A percentile compares a stretch with the other conserved stretches of the same genome.
Conservation (phyloP, 1,284 basidiomycete genomes). For the Fomitopsis palustris region DNA sequence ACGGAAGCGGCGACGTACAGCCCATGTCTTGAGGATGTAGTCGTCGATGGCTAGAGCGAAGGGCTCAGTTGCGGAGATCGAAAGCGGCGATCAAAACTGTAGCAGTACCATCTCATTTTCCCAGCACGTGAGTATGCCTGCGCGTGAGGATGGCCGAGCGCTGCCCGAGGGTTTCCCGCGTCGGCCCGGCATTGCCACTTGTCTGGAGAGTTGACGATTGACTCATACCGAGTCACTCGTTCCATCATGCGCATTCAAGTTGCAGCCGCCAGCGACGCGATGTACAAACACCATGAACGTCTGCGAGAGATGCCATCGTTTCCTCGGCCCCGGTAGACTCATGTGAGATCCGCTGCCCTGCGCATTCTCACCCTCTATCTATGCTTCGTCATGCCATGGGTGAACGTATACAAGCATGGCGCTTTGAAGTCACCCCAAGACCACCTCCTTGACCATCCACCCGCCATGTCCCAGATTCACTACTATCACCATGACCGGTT, state of each 20-base stretch:
- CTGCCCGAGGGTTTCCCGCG: too few relatives aligned
- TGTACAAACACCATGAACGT: neutral
- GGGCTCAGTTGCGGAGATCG: constrained; percentile 26
- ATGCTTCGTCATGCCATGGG: neutral
- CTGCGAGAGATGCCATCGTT: neutral
- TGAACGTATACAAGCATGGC: neutral
- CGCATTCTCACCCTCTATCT: neutral
- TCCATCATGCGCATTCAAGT: too few relatives aligned
- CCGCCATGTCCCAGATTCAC: constrained; percentile 23
- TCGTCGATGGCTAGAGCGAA: constrained; percentile 30
- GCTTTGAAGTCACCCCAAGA: neutral
- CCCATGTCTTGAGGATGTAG: constrained; percentile 71
- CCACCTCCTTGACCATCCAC: neutral
- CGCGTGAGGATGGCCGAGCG: neutral
- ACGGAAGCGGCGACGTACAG: constrained; percentile 53
- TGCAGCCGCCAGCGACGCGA: neutral
- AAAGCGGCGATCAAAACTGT: constrained; percentile 29
- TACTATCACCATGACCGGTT: constrained; percentile 35
- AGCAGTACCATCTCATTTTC: constrained; percentile 22
- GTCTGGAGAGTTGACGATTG: too few relatives aligned
- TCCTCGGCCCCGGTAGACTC: neutral
- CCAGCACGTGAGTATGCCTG: constrained; percentile 15
- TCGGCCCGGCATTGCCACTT: too few relatives aligned
- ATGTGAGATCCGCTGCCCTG: neutral
- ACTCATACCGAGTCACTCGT: too few relatives aligned